These are phyloP conservation scores for Davidsoniella eucalypti DNA, from an alignment of 2,329 filamentous ascomycete species.

Conservation along the genomic window DNA sequence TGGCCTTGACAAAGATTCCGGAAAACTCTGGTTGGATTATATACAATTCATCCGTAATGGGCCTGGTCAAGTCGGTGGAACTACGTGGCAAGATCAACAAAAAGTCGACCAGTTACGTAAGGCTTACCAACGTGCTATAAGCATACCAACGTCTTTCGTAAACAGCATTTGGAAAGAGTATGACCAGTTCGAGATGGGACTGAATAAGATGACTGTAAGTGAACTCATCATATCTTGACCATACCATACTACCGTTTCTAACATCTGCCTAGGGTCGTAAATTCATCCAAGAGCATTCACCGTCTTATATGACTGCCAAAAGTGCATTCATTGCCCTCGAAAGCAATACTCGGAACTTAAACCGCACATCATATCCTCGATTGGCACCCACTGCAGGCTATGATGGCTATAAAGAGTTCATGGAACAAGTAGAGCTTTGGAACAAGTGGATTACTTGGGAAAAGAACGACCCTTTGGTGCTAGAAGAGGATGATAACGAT, in stretches of 20 bases:
- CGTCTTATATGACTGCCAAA: constrained; percentile 89
- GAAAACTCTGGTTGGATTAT: constrained; percentile 84
- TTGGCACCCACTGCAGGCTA: constrained; percentile 74
- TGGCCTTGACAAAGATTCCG: constrained; percentile 80
- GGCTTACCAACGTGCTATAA: constrained; percentile 79
- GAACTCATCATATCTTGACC: not conserved
- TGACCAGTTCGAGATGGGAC: constrained; percentile 81
- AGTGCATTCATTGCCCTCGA: constrained; percentile 82
- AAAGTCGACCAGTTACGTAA: constrained; percentile 93
- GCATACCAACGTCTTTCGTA: constrained; percentile 68
- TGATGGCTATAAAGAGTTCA: constrained; percentile 71
- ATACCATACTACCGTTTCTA: not conserved
- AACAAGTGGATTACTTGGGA: constrained; percentile 92
- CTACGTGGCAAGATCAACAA: constrained; percentile 88
- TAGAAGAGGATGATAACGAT: constrained; percentile 64
- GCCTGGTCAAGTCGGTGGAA: constrained; percentile 71
- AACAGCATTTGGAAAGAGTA: constrained; percentile 93
- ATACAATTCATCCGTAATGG: constrained; percentile 82
- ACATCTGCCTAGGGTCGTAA: constrained; percentile 58
- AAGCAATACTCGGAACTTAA: constrained; percentile 63
- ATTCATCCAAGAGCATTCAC: constrained; percentile 81
- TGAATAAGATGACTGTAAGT: constrained; percentile 80
- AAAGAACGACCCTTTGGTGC: constrained; percentile 75
- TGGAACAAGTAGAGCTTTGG: constrained; percentile 75
- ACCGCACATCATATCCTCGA: constrained; percentile 60